Evolutionary conservation across 805 yeast species (phyloP).

Genomic region (Myxozyma vanderwaltii): DNA sequence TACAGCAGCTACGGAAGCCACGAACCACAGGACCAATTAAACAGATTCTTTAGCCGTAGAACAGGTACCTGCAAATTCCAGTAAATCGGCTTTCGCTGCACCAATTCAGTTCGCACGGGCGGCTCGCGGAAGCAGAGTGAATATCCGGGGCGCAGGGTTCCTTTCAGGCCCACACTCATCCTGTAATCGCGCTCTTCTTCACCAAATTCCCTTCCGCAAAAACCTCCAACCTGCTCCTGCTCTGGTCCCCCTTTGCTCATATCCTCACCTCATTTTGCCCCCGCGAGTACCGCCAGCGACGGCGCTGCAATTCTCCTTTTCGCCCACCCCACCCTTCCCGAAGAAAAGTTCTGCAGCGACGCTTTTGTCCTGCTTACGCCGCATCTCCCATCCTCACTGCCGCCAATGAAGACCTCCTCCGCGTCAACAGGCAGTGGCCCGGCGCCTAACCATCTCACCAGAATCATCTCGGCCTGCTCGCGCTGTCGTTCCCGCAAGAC

Average conservation of each 20-base stretch:
- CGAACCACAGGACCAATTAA: too few species aligned
- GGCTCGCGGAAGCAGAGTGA: neutral
- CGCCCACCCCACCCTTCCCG: too few species aligned
- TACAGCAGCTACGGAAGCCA: too few species aligned
- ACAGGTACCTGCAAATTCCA: too few species aligned
- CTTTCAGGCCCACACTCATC: neutral
- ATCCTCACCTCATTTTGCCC: neutral
- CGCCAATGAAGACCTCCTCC: conserved; percentile 17
- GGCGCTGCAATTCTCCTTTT: too few species aligned
- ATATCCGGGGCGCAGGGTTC: neutral
- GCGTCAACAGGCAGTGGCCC: conserved; percentile 31
- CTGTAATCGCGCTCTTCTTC: neutral
- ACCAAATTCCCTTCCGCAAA: neutral
- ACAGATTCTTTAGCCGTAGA: too few species aligned
- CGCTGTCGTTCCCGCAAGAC: conserved; percentile 72
- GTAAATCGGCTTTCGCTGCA: too few species aligned
- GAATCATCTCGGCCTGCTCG: conserved; percentile 73
- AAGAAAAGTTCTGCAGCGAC: neutral
- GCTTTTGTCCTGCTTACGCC: conserved; percentile 1
- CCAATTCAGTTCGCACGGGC: too few species aligned
- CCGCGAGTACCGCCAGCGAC: neutral
- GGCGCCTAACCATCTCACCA: conserved; percentile 31
- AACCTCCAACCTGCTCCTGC: neutral
- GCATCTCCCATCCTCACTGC: neutral
- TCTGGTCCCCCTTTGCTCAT: neutral